Evolutionary conservation across 1,284 basidiomycete species (phyloP).

Genomic region (Quambalaria eucalypti): DNA sequence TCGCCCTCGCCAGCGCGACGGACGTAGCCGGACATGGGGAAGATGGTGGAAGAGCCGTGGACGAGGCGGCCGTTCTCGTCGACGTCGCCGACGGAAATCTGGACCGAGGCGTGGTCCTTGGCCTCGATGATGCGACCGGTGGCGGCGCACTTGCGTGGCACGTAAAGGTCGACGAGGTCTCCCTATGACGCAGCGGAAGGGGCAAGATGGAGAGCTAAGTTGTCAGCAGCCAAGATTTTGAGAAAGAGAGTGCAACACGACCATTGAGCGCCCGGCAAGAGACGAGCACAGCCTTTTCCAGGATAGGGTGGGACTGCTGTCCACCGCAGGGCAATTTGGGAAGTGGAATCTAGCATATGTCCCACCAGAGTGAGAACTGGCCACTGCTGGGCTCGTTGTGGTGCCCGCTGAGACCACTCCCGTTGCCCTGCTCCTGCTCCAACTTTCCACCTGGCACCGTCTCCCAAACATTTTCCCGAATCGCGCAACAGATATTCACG

Average conservation of each 20-base stretch:
- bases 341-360: too few relatives aligned
- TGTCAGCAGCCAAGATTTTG: too few relatives aligned
- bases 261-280: not conserved
- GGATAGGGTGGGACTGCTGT: not conserved
- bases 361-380: too few relatives aligned
- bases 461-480: too few relatives aligned
- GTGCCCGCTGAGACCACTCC: too few relatives aligned
- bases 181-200: too few relatives aligned
- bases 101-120: slow-evolving; percentile 97
- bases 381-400: too few relatives aligned
- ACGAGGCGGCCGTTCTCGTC: slow-evolving; percentile 84
- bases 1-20: slow-evolving; percentile 94
- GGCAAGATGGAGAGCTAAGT: too few relatives aligned
- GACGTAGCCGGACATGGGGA: slow-evolving; percentile 88
- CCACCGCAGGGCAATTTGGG: too few relatives aligned
- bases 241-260: too few relatives aligned
- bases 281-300: not conserved
- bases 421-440: too few relatives aligned
- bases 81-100: slow-evolving; percentile 89
- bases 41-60: slow-evolving; percentile 70
- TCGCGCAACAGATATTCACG: slow-evolving; percentile 1
- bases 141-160: slow-evolving; percentile 83
- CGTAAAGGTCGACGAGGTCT: slow-evolving; percentile 98
- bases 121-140: slow-evolving; percentile 89
- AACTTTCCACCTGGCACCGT: too few relatives aligned